Conservation (phyloP, 768 basidiomycete species). For the Chiua virens region DNA sequence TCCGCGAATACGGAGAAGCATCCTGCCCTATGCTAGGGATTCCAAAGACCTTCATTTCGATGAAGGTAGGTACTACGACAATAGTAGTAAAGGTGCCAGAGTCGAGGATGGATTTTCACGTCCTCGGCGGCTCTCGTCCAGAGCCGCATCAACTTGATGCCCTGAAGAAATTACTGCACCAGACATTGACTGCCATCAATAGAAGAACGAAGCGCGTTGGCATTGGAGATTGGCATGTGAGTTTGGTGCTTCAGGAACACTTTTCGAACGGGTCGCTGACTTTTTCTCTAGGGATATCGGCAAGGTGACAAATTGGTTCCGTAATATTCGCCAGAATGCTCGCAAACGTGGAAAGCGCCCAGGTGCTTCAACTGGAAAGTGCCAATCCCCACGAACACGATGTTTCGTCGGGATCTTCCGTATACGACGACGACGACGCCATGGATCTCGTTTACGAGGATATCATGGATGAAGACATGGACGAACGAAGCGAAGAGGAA, state of each 20-base stretch:
- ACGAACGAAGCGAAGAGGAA: constrained; percentile 62
- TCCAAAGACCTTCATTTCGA: constrained; percentile 25
- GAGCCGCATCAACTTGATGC: constrained; percentile 78
- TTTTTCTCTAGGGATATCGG: constrained; percentile 61
- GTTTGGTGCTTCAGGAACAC: constrained; percentile 20
- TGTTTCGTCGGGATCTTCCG: constrained; percentile 53
- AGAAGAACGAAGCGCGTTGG: constrained; percentile 74
- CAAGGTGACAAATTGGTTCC: constrained; percentile 88
- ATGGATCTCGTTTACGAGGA: constrained; percentile 51
- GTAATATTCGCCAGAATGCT: constrained; percentile 80
- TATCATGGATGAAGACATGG: constrained; percentile 50
- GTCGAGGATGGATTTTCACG: constrained; percentile 43
- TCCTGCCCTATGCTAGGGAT: constrained; percentile 28
- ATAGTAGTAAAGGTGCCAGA: constrained; percentile 18
- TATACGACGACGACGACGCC: constrained; percentile 41
- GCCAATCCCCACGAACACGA: constrained; percentile 45
- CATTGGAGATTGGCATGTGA: constrained; percentile 76
- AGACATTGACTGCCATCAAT: constrained; percentile 74
- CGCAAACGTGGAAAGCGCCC: constrained; percentile 63
- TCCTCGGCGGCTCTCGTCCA: constrained; percentile 71
- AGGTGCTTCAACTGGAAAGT: constrained; percentile 39
- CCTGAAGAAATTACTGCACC: constrained; percentile 65
- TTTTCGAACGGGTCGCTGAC: constrained; percentile 5
- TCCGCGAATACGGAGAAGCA: constrained; percentile 29
- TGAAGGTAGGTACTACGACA: constrained; percentile 25